Evolutionary conservation across 2,329 filamentous ascomycete genomes (phyloP), one percentile per base, ranked within the genome.

Genomic region (Trichoderma sp.): DNA sequence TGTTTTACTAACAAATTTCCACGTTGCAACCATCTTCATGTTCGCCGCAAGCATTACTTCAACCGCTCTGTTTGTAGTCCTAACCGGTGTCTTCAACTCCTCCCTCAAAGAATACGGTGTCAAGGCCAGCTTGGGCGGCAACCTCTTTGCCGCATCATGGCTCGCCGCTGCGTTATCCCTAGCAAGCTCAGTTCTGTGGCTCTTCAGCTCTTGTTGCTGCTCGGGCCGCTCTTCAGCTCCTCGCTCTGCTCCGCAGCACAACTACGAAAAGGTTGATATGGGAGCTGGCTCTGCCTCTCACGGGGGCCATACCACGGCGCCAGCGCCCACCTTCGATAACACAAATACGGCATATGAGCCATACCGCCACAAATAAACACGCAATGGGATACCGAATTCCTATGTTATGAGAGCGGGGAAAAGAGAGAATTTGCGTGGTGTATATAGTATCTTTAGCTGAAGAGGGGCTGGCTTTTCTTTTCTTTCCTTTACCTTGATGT

Each of bases 171-270:
- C 31, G 11, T 18, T 74, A 16, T 74, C 71, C 12, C 18, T 59
- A 11, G 62, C 63, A 27, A 74, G 71, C 31, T 29, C 63, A 8
- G 31, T 66, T 7, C 24, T 74, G 5, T 74, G 71, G 71, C 71
- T 74, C 18, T 66, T 74, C 33, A 74, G 71, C 63, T 66, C 71
- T 8, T 65, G 71, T 8, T 74, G 71, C 21, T 74, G 71, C 16
- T 65, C 71, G 27, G 71, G 71, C 24, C 71, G 71, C 29, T 59
- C n/a, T n/a, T 63, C 59, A 66, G n/a, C 29, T 12, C 71, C 62
- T 21, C 62, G 63, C 27, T 11, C 50, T 65, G 3, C 60, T 12
- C 33, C 27, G 12, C 35, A 74, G 18, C 59, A 66, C 50, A 74
- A 11, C 14, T 74, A 74, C 16, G 71, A 74, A 66, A 65, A 74